phyloP scores from a whole-genome alignment of 2,329 filamentous ascomycete genomes.

The Colletotrichum zoysiae region DNA sequence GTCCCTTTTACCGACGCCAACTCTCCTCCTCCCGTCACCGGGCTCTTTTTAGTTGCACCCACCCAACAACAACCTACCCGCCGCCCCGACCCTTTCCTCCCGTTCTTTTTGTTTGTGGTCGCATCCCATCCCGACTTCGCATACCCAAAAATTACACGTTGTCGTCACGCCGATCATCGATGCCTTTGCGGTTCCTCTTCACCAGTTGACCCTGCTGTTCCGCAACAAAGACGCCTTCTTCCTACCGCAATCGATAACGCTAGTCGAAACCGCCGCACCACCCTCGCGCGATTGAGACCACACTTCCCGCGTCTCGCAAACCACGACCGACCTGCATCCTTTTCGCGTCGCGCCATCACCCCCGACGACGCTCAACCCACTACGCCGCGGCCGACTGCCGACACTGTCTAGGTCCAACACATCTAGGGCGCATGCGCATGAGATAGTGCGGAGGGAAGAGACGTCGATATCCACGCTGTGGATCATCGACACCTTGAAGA shows the following conservation, averaged over 20 bases:
- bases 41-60: slow-evolving; percentile 40
- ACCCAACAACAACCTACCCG: slow-evolving; percentile 36
- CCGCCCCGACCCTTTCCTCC: slow-evolving; percentile 30
- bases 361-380: slow-evolving; percentile 6
- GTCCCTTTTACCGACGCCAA: slow-evolving; percentile 27
- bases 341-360: slow-evolving; percentile 41
- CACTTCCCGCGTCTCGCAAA: slow-evolving; percentile 31
- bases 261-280: slow-evolving; percentile 29
- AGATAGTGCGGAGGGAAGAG: slow-evolving; percentile 58
- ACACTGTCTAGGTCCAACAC: slow-evolving; percentile 21
- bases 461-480: slow-evolving; percentile 72
- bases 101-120: slow-evolving; percentile 33
- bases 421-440: slow-evolving; percentile 56
- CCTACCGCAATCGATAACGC: slow-evolving; percentile 38
- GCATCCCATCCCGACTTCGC: slow-evolving; percentile 39
- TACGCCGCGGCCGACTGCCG: slow-evolving; percentile 28
- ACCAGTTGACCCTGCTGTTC: slow-evolving; percentile 37
- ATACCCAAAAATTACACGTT: slow-evolving; percentile 31
- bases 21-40: slow-evolving; percentile 32
- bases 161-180: slow-evolving; percentile 40
- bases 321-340: slow-evolving; percentile 33
- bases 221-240: slow-evolving; percentile 2
- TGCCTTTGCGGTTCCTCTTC: slow-evolving; percentile 35
- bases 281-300: slow-evolving; percentile 32
- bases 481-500: slow-evolving; percentile 61